Base-by-base conservation (phyloP, 176 grass and related monocot species). In the Secale cereale region DNA sequence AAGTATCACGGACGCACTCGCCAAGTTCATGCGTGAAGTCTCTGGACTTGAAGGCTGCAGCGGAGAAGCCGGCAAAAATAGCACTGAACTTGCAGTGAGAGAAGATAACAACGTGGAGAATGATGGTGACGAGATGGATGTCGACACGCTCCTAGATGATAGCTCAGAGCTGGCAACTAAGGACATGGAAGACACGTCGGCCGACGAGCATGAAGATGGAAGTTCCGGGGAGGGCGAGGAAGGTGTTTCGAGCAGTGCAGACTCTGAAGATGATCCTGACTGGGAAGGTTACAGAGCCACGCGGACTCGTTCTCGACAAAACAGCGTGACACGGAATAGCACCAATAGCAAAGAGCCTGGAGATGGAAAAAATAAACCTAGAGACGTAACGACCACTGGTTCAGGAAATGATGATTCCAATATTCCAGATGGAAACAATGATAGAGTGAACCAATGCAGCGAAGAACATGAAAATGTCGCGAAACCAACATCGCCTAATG, bases 21-120 rank as follows among this genome's bases (percentile, higher is more conserved):
- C 82, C 1, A 77, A 66, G 30, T 85, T 85, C 82, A 85, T 85
- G 73, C 72, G 63, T 50, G 82, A 77, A 65, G n/a, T 78, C 31
- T 85, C 45, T 68, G 61, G 31, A 23, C 43, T 85, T 27, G 83
- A 78, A 85, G 83, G 74, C 62, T 68, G 31, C 62, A 57, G 74
- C 2, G 26, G 9, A 68, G 28, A 85, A 78, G 61, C 74, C 4
- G 0, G n/a, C 74, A 40, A 76, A 68, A 19, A 11, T 30, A 56
- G 7, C 27, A 31, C 27, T 20, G 76, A 35, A 67, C 30, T 26
- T 57, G 15, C 11, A 20, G n/a, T 22, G 23, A 48, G 63, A 57
- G 45, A 66, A 57, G 74, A 66, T 67, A 40, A 62, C 45, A 56
- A 56, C 67, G 43, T 36, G 17, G 45, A 68, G 16, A 66, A 57